Percentiles rank a stretch among this genome's conserved stretches.
These are phyloP conservation scores for Verbascum thapsus DNA, from an alignment of 257 asterid genomes.

Conservation along the genomic window DNA sequence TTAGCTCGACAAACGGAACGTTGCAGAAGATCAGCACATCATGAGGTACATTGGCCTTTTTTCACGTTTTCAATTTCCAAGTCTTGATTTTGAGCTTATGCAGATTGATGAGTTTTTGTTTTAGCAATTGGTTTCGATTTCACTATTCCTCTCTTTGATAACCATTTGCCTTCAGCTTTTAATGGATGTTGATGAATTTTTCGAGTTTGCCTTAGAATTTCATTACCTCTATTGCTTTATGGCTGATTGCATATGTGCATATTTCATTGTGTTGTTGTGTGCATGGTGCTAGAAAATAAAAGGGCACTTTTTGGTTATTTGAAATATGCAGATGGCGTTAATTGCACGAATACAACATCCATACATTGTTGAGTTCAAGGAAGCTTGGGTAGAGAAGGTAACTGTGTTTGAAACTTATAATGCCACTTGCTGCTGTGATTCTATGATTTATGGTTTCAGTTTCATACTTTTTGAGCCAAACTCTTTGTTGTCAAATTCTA, in stretches of 20 bases:
- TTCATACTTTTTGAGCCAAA: slow-evolving; percentile 9
- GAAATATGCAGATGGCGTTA: slow-evolving; percentile 81
- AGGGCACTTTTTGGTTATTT: slow-evolving; percentile 23
- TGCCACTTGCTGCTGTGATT: not conserved
- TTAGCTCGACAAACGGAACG: slow-evolving; percentile 98
- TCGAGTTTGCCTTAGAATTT: not conserved
- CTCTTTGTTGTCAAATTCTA: slow-evolving; percentile 28
- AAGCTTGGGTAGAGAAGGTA: slow-evolving; percentile 99
- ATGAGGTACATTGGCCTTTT: slow-evolving; percentile 59
- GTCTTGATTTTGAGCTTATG: slow-evolving; percentile 23
- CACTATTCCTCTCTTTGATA: not conserved
- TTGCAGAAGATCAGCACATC: slow-evolving; percentile 99
- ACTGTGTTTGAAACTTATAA: slow-evolving; percentile 22
- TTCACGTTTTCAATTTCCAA: slow-evolving; percentile 20
- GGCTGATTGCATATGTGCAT: not conserved
- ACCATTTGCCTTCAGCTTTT: not conserved
- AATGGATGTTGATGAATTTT: slow-evolving; percentile 13
- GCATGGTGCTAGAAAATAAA: slow-evolving; percentile 20
- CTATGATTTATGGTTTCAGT: slow-evolving; percentile 9
- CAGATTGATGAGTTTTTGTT: slow-evolving; percentile 7
- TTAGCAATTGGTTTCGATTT: not conserved
- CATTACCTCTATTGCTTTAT: slow-evolving; percentile 5
- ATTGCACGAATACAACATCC: slow-evolving; percentile 92
- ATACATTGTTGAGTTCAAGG: slow-evolving; percentile 90
- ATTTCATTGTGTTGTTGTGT: slow-evolving; percentile 4